Percentiles rank a stretch among this genome's conserved stretches.
phyloP scores from a whole-genome alignment of 2,329 filamentous ascomycete species.

The Fusarium bulbicola region DNA sequence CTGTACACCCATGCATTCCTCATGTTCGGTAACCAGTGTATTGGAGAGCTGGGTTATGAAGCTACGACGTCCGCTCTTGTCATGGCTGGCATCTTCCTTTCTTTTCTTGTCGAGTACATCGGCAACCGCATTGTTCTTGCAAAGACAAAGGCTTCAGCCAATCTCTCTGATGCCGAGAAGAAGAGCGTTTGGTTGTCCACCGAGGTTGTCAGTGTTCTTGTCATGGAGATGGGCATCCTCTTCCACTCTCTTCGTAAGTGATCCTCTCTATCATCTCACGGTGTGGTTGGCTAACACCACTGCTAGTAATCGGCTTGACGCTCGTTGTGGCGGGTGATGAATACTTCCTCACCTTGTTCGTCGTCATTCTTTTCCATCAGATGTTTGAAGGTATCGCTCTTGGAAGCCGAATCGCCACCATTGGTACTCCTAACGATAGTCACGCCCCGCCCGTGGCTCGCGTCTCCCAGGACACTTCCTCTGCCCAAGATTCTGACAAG shows the following conservation, averaged over 20 bases:
- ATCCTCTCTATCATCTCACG: background rate
- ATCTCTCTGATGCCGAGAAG: conserved; percentile 39
- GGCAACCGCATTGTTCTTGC: conserved; percentile 66
- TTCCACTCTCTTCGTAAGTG: conserved; percentile 75
- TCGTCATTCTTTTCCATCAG: conserved; percentile 81
- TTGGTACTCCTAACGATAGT: conserved; percentile 50
- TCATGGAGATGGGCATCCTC: conserved; percentile 77
- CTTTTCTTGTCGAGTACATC: conserved; percentile 75
- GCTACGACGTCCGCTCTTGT: conserved; percentile 74
- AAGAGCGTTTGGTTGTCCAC: conserved; percentile 45
- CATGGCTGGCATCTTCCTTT: conserved; percentile 78
- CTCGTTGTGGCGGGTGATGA: conserved; percentile 67
- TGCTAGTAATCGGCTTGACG: conserved; percentile 68
- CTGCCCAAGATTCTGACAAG: conserved; percentile 42
- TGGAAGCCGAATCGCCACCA: conserved; percentile 73
- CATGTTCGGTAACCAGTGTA: conserved; percentile 76
- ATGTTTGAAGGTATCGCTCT: conserved; percentile 82
- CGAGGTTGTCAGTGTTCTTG: conserved; percentile 68
- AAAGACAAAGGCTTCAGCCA: conserved; percentile 44
- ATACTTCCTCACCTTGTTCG: conserved; percentile 65
- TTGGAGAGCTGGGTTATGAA: conserved; percentile 74
- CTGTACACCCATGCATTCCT: conserved; percentile 77
- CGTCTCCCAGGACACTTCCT: conserved; percentile 21
- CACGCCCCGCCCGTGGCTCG: conserved; percentile 37
- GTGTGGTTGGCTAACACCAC: conserved; percentile 1